Base-by-base conservation (phyloP, 805 yeast genomes). In the Sungouiozyma ichnusensis region DNA sequence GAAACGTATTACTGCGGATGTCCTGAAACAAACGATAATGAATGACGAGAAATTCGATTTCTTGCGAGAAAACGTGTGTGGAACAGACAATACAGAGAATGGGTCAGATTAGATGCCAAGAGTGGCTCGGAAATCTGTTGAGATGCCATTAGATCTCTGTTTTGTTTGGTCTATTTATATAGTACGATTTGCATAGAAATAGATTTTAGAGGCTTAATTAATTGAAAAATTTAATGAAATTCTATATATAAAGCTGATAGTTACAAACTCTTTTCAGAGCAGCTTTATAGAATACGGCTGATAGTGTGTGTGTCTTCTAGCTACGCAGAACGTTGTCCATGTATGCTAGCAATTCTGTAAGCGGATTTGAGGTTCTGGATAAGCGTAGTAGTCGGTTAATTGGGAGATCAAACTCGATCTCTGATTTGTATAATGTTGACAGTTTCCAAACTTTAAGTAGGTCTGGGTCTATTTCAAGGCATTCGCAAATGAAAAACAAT, bases 1-100 rank as follows among this genome's bases (percentile, higher is more conserved):
- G 14, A 81, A 83, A 55, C 74, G 95, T 50, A 85, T 92, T 14
- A 77, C 81, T 16, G 88, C 94, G 0, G 79, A 81, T 31, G 88
- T 87, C 51, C 73, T 92, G 47, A 81, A 85, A 52, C 75, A 79
- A 40, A 95, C 97, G 0, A 86, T 92, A 17, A 74, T 79, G 59
- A 72, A 72, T 38, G 86, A 85, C 43, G 98, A 92, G 60, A 86
- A 85, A 57, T 92, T 92, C 64, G 99, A 92, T 63, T 92, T 92
- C 55, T 67, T 92, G 50, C 85, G 83, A 36, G 96, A 86, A 37
- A 55, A 60, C 39, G 52, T 66, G 19, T 62, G 67, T 42, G 58
- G 51, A 15, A 56, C 44, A 33, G 52, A 47, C 18, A 46, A 20
- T 16, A 35, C 33, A 3, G 43, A 24, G 13, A 17, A 4, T 14